Evolutionary conservation across 495 filamentous ascomycete species (phyloP).

Genomic region (Trichoderma orchidacearum): DNA sequence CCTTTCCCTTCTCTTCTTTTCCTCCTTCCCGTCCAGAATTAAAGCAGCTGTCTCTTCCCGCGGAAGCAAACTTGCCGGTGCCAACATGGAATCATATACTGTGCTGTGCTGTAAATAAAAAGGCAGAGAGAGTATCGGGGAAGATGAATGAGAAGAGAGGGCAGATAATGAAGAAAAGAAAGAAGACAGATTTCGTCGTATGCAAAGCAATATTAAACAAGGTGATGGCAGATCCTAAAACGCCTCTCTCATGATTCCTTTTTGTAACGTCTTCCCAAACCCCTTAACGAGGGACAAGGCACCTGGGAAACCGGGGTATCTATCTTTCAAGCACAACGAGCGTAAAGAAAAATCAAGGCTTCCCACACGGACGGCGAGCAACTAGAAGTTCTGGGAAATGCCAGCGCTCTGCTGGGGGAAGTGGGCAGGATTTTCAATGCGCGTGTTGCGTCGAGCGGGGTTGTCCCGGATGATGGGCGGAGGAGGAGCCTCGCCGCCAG

Average conservation of each 20-base stretch:
- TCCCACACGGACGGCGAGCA: background rate
- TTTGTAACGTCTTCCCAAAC: background rate
- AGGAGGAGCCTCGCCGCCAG: slow-evolving; percentile 22
- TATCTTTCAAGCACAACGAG: background rate
- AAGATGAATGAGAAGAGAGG: background rate
- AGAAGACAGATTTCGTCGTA: background rate
- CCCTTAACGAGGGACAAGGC: background rate
- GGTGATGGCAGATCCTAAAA: background rate
- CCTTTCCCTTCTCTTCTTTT: background rate
- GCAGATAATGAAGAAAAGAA: background rate
- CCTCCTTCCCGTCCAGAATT: too few species aligned
- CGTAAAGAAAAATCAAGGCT: background rate
- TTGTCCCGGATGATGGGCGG: slow-evolving; percentile 92
- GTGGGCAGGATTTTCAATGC: slow-evolving; percentile 78
- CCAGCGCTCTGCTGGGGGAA: slow-evolving; percentile 87
- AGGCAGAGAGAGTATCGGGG: background rate
- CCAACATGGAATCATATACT: too few species aligned
- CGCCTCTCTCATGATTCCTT: background rate
- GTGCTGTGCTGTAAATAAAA: background rate
- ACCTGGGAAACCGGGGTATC: background rate
- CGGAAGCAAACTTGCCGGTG: too few species aligned
- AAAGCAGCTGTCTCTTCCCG: too few species aligned
- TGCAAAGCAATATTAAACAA: background rate
- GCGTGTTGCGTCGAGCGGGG: slow-evolving; percentile 76
- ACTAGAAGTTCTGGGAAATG: slow-evolving; percentile 94